These are phyloP conservation scores for Silene conica DNA, from an alignment of 148 eudicot species.

Conservation along the genomic window DNA sequence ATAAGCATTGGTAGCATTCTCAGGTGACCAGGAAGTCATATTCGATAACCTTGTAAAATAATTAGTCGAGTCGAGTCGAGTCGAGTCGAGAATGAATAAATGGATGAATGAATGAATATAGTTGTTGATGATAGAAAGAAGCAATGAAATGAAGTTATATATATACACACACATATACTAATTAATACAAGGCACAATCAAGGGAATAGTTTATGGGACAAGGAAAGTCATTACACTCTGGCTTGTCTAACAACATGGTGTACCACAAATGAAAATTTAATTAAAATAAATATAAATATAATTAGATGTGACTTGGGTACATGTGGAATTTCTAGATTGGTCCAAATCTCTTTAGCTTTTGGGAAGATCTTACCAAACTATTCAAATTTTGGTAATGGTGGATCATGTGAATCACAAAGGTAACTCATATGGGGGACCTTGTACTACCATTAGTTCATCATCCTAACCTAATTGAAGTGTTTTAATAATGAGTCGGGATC, in stretches of 20 bases:
- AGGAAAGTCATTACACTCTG: constrained; percentile 23
- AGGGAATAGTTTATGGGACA: constrained; percentile 22
- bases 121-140: constrained; percentile 1
- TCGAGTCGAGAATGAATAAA: no score
- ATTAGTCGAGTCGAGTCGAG: neutral
- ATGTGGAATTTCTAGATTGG: constrained; percentile 19
- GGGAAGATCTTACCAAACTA: constrained; percentile 31
- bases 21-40: constrained; percentile 59
- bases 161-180: neutral
- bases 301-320: constrained; percentile 6
- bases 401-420: constrained; percentile 12
- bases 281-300: neutral
- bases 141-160: constrained; percentile 17
- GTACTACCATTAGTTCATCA: constrained; percentile 7
- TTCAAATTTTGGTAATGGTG: constrained; percentile 6
- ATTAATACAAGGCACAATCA: neutral
- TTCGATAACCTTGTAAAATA: neutral
- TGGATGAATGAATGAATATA: no score
- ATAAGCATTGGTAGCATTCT: constrained; percentile 72
- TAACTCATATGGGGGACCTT: neutral
- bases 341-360: constrained; percentile 23
- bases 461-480: neutral
- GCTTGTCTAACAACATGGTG: constrained; percentile 25
- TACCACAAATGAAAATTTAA: constrained; percentile 8
- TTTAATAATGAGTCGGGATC: neutral